Conservation (phyloP, 2,329 filamentous ascomycete genomes). For the Zasmidium cellare region DNA sequence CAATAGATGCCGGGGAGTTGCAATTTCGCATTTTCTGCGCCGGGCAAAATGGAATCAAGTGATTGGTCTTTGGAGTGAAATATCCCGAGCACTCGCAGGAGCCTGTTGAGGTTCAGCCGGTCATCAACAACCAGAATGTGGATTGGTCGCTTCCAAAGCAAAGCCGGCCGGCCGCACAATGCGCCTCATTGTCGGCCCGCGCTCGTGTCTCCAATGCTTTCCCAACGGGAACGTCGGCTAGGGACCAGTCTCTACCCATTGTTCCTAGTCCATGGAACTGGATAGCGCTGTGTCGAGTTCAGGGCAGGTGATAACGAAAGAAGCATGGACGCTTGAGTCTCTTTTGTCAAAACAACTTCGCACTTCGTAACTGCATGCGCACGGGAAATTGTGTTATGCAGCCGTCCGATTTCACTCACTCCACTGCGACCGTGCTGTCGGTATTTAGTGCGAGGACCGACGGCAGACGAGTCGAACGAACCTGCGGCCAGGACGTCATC, state of each 20-base stretch:
- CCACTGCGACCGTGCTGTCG: neutral
- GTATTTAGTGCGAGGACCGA: neutral
- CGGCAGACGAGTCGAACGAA: neutral
- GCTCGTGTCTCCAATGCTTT: neutral
- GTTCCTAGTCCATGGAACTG: neutral
- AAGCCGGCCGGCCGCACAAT: neutral
- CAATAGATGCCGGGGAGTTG: no score
- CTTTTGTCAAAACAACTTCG: neutral
- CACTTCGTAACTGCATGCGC: neutral
- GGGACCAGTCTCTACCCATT: neutral
- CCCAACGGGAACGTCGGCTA: neutral
- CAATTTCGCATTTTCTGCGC: no score
- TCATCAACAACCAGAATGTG: neutral
- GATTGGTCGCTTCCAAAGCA: neutral
- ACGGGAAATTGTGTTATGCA: neutral
- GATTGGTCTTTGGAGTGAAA: no score
- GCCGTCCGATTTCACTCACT: neutral
- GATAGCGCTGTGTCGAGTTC: neutral
- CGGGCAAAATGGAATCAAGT: no score
- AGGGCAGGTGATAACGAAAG: neutral
- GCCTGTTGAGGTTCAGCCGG: neutral
- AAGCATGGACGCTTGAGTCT: neutral
- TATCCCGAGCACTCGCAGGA: no score
- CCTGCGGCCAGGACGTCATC: neutral
- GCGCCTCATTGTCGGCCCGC: neutral